These are phyloP conservation scores for Fusarium sp. DNA, from an alignment of 2,329 filamentous ascomycete species.

Conservation along the genomic window DNA sequence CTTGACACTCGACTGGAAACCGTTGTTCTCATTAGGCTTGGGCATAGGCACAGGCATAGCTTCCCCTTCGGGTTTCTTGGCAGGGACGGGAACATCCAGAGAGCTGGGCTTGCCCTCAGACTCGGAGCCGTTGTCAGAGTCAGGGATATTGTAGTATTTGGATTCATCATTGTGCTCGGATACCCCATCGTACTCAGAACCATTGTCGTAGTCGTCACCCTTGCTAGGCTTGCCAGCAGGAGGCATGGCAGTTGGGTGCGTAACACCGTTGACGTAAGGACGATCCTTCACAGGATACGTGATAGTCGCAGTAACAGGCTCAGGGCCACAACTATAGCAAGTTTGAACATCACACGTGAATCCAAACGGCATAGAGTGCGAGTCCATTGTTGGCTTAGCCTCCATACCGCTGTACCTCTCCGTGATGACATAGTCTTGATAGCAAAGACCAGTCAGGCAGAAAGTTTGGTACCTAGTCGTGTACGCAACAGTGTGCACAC, in stretches of 20 bases:
- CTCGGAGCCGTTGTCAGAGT: neutral
- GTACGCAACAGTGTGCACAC: constrained; percentile 28
- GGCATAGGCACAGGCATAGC: neutral
- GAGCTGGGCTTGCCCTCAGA: neutral
- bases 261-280: constrained; percentile 55
- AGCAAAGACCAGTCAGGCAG: constrained; percentile 26
- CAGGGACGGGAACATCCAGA: neutral
- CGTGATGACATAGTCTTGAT: constrained; percentile 31
- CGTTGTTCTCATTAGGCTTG: neutral
- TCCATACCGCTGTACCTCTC: constrained; percentile 32
- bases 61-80: neutral
- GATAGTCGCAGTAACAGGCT: constrained; percentile 31
- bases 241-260: constrained; percentile 8
- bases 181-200: neutral
- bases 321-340: constrained; percentile 26
- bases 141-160: neutral
- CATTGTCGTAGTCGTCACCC: neutral
- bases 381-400: constrained; percentile 13
- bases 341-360: constrained; percentile 36
- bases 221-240: neutral
- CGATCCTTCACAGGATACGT: constrained; percentile 25
- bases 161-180: neutral
- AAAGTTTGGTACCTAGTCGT: constrained; percentile 22
- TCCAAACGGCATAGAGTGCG: constrained; percentile 22
- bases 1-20: constrained; percentile 16